These are phyloP conservation scores for Hanseniaspora sp. DNA, from an alignment of 1,139 yeast species.

Conservation along the genomic window DNA sequence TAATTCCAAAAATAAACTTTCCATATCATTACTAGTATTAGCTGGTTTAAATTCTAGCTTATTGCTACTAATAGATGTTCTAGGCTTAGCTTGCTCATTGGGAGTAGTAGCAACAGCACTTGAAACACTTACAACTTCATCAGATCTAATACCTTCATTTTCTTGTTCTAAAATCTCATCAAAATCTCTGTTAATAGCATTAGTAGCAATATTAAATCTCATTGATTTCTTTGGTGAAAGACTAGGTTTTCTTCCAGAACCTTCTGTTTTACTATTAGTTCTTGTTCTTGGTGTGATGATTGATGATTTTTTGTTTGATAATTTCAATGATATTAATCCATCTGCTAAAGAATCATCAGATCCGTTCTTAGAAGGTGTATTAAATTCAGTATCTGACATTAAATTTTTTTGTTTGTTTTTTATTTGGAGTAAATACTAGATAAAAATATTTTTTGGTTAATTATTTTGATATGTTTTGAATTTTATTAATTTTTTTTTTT, in stretches of 20 bases:
- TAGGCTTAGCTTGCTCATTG: no score
- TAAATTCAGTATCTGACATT: background rate
- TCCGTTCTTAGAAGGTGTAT: background rate
- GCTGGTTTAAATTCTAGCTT: slow-evolving; percentile 1
- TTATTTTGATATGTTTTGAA: no score
- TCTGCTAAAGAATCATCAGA: slow-evolving; percentile 10
- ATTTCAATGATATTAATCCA: slow-evolving; percentile 10
- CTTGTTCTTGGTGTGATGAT: background rate
- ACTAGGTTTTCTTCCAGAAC: slow-evolving; percentile 8
- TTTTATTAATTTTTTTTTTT: no score
- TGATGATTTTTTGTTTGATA: slow-evolving; percentile 4
- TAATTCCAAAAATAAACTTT: slow-evolving; percentile 8
- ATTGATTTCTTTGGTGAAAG: slow-evolving; percentile 13
- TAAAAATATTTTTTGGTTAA: no score
- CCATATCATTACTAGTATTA: slow-evolving; percentile 6
- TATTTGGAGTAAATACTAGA: background rate
- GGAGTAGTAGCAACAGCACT: background rate
- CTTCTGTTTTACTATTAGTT: slow-evolving; percentile 10
- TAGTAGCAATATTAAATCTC: slow-evolving; percentile 9
- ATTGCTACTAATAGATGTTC: background rate
- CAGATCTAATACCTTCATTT: background rate
- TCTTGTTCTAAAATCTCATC: background rate
- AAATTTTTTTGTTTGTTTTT: no score
- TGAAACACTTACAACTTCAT: background rate
- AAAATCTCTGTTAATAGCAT: background rate